Conservation (phyloP, 768 basidiomycete genomes). For the Pholiota molesta region DNA sequence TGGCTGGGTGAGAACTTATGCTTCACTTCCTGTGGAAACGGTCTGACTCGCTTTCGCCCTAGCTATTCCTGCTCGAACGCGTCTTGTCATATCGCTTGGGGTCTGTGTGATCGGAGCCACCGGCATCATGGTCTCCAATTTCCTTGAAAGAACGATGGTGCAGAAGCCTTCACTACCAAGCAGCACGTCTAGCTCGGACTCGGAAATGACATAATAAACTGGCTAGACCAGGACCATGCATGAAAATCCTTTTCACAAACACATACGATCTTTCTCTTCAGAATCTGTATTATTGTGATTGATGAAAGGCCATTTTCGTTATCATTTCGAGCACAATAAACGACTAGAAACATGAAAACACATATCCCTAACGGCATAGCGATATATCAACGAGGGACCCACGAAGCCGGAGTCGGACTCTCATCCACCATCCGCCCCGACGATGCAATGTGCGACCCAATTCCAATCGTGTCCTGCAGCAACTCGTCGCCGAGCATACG, state of each 20-base stretch:
- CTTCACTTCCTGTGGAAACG: conserved; percentile 12
- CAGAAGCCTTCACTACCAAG: background rate
- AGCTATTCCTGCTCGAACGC: conserved; percentile 59
- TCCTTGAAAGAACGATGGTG: conserved; percentile 48
- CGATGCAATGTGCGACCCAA: conserved; percentile 53
- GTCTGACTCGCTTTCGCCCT: background rate
- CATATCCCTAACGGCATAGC: background rate
- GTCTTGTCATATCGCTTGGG: conserved; percentile 52
- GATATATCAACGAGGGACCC: conserved; percentile 22
- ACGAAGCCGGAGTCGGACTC: conserved; percentile 63
- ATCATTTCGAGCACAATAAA: no score
- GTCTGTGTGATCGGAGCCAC: conserved; percentile 47
- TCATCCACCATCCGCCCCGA: conserved; percentile 59
- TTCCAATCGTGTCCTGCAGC: conserved; percentile 64
- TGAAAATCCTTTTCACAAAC: no score
- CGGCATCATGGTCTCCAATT: conserved; percentile 53
- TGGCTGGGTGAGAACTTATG: conserved; percentile 34
- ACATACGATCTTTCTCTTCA: no score
- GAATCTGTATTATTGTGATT: background rate
- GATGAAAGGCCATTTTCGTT: no score
- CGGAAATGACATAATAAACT: conserved; percentile 8
- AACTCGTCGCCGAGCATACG: conserved; percentile 66
- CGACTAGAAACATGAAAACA: no score
- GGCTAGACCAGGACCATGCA: background rate
- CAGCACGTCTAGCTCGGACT: background rate